Conservation (phyloP, 2,329 filamentous ascomycete genomes). For the Coniochaeta sp. region DNA sequence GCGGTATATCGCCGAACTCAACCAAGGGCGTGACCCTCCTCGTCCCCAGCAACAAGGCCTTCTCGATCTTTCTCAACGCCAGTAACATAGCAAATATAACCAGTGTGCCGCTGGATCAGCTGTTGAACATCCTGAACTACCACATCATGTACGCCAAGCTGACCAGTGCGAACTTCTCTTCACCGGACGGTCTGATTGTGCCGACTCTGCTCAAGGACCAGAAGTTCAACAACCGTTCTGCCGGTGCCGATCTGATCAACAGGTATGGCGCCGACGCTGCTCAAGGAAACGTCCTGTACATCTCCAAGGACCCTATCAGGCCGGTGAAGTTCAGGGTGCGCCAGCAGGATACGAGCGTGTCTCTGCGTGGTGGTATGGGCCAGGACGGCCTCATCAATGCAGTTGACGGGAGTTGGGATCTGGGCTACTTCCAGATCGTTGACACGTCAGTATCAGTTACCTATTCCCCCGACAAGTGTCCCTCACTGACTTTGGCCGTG, state of each 20-base stretch:
- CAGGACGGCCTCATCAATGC: constrained; percentile 4
- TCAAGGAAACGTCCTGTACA: constrained; percentile 13
- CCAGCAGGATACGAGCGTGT: constrained; percentile 4
- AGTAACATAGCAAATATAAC: background rate
- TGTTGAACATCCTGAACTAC: constrained; percentile 6
- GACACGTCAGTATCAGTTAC: constrained; percentile 8
- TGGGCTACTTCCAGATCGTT: constrained; percentile 13
- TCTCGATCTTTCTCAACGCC: constrained; percentile 1
- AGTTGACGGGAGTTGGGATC: constrained; percentile 11
- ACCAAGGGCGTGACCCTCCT: constrained; percentile 7
- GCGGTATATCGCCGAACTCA: background rate
- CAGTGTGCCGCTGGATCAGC: background rate
- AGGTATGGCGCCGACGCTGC: constrained; percentile 9
- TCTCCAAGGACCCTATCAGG: constrained; percentile 6
- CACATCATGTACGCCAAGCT: constrained; percentile 12
- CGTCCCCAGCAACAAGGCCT: constrained; percentile 7
- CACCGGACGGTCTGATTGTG: constrained; percentile 9
- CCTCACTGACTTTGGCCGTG: background rate
- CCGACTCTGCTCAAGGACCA: constrained; percentile 12
- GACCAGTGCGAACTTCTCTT: constrained; percentile 9
- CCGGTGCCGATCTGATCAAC: constrained; percentile 6
- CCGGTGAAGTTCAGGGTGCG: constrained; percentile 8
- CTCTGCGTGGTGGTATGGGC: constrained; percentile 10
- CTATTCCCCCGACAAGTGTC: background rate
- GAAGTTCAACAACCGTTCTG: constrained; percentile 12